Conservation (phyloP, 768 basidiomycete species). For the Hydnum rufescens region DNA sequence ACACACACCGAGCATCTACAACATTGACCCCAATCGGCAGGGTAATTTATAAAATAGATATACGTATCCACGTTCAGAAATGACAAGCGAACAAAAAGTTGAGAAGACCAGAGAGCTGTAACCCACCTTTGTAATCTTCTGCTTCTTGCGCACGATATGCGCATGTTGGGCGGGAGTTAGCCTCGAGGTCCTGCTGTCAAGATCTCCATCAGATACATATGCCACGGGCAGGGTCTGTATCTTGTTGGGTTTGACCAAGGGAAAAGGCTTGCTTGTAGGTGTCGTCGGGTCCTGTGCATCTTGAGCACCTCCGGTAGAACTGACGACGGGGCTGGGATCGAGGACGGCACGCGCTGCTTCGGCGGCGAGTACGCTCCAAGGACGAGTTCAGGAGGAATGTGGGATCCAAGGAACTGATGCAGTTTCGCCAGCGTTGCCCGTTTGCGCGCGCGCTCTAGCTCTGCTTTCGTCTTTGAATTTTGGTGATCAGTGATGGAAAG, state of each 20-base stretch:
- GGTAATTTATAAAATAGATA: background rate
- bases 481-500: background rate
- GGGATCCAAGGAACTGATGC: slow-evolving; percentile 71
- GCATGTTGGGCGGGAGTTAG: background rate
- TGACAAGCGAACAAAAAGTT: background rate
- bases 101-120: background rate
- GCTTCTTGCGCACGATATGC: slow-evolving; percentile 38
- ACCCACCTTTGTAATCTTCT: slow-evolving; percentile 75
- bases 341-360: background rate
- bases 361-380: slow-evolving; percentile 15
- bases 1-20: slow-evolving; percentile 59
- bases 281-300: too few relatives aligned
- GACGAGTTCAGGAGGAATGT: slow-evolving; percentile 50
- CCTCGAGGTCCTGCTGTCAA: background rate
- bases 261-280: too few relatives aligned
- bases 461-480: background rate
- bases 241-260: too few relatives aligned
- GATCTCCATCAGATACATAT: background rate
- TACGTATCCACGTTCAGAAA: background rate
- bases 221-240: too few relatives aligned
- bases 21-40: background rate
- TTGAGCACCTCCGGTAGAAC: too few relatives aligned
- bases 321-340: background rate
- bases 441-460: slow-evolving; percentile 19
- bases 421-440: slow-evolving; percentile 62